These are phyloP conservation scores for Annulohypoxylon nitens DNA, from an alignment of 495 filamentous ascomycete genomes.

Conservation along the genomic window DNA sequence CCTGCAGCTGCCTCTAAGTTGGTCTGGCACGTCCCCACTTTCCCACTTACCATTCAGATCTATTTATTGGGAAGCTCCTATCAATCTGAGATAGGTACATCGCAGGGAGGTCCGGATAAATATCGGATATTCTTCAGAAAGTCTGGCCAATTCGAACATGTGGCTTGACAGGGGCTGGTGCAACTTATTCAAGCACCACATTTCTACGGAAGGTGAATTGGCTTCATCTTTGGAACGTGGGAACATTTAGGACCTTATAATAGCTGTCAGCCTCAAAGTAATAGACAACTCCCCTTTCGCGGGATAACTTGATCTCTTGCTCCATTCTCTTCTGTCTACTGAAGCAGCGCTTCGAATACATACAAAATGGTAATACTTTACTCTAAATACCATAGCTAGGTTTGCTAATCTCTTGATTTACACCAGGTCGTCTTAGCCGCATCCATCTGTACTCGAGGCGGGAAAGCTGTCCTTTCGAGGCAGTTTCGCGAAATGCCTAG, in stretches of 20 bases:
- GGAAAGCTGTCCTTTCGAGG: slow-evolving; percentile 95
- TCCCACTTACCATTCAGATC: background rate
- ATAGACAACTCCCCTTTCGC: slow-evolving; percentile 28
- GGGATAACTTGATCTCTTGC: slow-evolving; percentile 11
- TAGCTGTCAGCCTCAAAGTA: slow-evolving; percentile 33
- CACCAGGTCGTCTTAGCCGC: slow-evolving; percentile 94
- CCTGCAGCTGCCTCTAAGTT: background rate
- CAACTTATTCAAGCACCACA: slow-evolving; percentile 27
- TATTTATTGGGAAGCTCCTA: background rate
- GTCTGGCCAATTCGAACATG: slow-evolving; percentile 23
- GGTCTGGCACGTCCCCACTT: background rate
- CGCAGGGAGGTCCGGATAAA: slow-evolving; percentile 12
- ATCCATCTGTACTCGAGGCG: slow-evolving; percentile 97
- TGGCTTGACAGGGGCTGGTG: slow-evolving; percentile 47
- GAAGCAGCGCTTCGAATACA: slow-evolving; percentile 6
- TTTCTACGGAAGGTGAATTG: slow-evolving; percentile 42
- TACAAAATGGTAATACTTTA: slow-evolving; percentile 47
- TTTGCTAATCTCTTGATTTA: slow-evolving; percentile 41
- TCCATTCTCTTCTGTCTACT: slow-evolving; percentile 1
- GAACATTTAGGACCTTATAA: background rate
- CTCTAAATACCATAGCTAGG: slow-evolving; percentile 23
- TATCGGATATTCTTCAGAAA: slow-evolving; percentile 1
- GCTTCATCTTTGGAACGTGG: slow-evolving; percentile 33
- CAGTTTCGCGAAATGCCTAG: slow-evolving; percentile 97
- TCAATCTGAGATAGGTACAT: no score